phyloP scores from a whole-genome alignment of 2,329 filamentous ascomycete species.

The Simplicillium aogashimaense region DNA sequence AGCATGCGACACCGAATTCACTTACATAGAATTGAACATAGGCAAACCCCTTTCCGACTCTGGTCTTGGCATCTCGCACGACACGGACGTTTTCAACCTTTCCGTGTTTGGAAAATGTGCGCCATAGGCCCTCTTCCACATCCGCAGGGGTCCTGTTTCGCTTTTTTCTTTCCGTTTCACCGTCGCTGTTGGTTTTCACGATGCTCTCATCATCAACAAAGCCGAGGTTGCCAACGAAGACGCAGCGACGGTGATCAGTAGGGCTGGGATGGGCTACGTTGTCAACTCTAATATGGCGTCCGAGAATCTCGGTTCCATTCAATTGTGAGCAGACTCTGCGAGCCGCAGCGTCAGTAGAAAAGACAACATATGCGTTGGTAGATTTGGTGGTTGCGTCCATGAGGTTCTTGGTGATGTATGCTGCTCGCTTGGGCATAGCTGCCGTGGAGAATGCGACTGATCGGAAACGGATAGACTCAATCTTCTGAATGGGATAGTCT shows the following conservation, averaged over 20 bases:
- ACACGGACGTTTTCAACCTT: constrained; percentile 90
- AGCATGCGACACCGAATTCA: constrained; percentile 2
- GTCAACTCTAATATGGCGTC: constrained; percentile 84
- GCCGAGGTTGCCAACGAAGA: constrained; percentile 92
- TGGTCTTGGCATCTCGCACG: constrained; percentile 77
- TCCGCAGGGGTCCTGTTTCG: constrained; percentile 69
- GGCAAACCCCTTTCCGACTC: constrained; percentile 93
- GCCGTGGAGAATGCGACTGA: constrained; percentile 76
- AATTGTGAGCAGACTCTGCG: constrained; percentile 66
- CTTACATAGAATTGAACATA: constrained; percentile 86
- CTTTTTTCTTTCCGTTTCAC: constrained; percentile 61
- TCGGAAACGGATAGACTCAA: constrained; percentile 89
- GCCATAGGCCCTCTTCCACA: constrained; percentile 87
- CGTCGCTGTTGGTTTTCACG: constrained; percentile 53
- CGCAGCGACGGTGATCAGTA: constrained; percentile 77
- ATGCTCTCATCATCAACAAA: constrained; percentile 89
- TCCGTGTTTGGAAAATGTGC: constrained; percentile 63
- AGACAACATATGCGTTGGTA: constrained; percentile 91
- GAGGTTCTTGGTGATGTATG: constrained; percentile 81
- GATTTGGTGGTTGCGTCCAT: constrained; percentile 88
- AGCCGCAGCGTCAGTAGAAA: constrained; percentile 64
- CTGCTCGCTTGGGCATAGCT: constrained; percentile 82
- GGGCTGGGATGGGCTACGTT: constrained; percentile 78
- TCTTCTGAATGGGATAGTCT: constrained; percentile 51
- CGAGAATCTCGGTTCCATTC: constrained; percentile 76